phyloP scores from a whole-genome alignment of 495 filamentous ascomycete genomes.

The Daldinia loculata region DNA sequence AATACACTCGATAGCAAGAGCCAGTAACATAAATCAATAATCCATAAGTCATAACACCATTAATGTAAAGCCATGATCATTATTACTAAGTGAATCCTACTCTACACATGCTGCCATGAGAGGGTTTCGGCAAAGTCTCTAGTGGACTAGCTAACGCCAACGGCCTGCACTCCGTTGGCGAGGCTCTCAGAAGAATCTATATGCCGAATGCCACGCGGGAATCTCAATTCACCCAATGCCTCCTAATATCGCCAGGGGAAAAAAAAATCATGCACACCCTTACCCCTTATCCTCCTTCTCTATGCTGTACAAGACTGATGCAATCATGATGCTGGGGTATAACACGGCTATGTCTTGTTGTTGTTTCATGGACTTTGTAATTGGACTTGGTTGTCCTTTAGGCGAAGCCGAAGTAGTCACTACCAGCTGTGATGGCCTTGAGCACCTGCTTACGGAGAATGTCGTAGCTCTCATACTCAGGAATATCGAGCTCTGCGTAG shows the following conservation, averaged over 20 bases:
- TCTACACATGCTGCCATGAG: conserved; percentile 36
- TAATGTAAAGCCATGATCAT: conserved; percentile 14
- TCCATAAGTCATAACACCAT: not conserved
- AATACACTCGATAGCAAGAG: too few relatives aligned
- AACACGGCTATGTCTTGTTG: conserved; percentile 1
- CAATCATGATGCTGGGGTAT: conserved; percentile 18
- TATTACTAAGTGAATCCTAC: conserved; percentile 24
- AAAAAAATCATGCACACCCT: conserved; percentile 25
- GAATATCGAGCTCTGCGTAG: conserved; percentile 89
- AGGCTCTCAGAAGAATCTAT: conserved; percentile 16
- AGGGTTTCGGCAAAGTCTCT: conserved; percentile 10
- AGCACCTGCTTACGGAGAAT: conserved; percentile 84
- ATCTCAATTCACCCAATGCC: conserved; percentile 16
- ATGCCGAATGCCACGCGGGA: conserved; percentile 28
- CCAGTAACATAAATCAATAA: too few relatives aligned
- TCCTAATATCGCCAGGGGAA: conserved; percentile 10
- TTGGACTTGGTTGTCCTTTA: conserved; percentile 53
- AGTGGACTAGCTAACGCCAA: conserved; percentile 29
- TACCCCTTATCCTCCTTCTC: conserved; percentile 21
- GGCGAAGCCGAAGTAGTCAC: conserved; percentile 98
- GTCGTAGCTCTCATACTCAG: conserved; percentile 98
- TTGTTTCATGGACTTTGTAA: not conserved
- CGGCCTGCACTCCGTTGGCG: conserved; percentile 43
- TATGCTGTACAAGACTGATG: conserved; percentile 37
- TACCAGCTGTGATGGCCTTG: conserved; percentile 93